Evolutionary conservation across 129 eudicot genomes (phyloP).

Genomic region (Chrysanthemum seticuspe): DNA sequence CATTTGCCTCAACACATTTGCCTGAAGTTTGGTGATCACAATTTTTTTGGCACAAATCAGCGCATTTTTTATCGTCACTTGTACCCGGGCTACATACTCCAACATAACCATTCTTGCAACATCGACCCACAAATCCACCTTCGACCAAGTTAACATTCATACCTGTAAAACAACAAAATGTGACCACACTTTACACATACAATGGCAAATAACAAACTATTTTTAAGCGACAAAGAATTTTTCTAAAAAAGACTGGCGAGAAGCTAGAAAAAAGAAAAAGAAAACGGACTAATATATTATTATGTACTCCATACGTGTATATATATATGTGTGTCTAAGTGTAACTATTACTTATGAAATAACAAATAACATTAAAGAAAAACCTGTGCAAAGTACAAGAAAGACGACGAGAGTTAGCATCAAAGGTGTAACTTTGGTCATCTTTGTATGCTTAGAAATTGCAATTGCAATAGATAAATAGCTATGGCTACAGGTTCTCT

Average conservation of each 20-base stretch:
- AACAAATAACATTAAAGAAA: background rate
- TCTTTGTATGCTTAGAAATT: background rate
- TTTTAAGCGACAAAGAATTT: background rate
- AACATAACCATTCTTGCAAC: slow-evolving; percentile 6
- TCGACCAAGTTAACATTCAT: background rate
- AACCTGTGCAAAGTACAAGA: background rate
- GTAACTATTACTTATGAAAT: background rate
- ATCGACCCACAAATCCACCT: background rate
- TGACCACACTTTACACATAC: too few species aligned
- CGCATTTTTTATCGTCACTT: background rate
- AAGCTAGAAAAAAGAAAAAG: background rate
- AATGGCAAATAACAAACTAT: too few species aligned
- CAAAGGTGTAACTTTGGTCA: background rate
- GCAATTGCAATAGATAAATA: background rate
- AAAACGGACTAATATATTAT: background rate
- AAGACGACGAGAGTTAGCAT: background rate
- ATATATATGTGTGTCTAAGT: background rate
- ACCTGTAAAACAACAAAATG: background rate
- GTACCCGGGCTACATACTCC: slow-evolving; percentile 1
- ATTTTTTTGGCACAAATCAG: background rate
- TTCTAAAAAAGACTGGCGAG: background rate
- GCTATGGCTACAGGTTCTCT: background rate
- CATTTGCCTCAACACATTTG: slow-evolving; percentile 9
- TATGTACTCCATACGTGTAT: background rate
- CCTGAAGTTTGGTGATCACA: background rate